These are phyloP conservation scores for Cardiospermum halicacabum DNA, from an alignment of 345 rosid genomes.

Conservation along the genomic window DNA sequence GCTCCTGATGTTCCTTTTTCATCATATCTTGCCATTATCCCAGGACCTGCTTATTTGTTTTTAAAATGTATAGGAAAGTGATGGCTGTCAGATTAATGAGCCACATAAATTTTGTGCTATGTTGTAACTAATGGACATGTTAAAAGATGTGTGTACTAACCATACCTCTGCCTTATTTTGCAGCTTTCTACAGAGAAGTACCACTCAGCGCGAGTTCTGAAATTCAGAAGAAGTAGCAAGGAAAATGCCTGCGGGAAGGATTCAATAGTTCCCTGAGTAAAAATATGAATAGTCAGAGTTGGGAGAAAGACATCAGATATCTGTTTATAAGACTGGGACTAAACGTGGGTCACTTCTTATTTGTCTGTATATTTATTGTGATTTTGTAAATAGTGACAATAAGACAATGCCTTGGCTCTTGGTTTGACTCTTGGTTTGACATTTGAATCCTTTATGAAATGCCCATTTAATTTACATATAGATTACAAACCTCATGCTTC, in stretches of 20 bases:
- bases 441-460: not conserved
- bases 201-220: not conserved
- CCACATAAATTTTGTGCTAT: not conserved
- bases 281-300: not conserved
- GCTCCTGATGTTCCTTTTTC: not conserved
- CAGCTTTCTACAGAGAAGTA: constrained; percentile 5
- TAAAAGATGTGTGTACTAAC: not conserved
- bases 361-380: constrained; percentile 14
- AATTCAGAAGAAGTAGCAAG: not conserved
- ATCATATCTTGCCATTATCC: not conserved
- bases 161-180: not conserved
- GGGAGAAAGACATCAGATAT: not conserved
- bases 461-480: not conserved
- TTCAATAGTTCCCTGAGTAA: not conserved
- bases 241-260: not conserved
- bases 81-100: not conserved
- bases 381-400: constrained; percentile 6
- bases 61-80: not conserved
- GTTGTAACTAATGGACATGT: too few species aligned
- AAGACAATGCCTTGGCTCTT: not conserved
- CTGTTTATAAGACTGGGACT: not conserved
- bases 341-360: not conserved
- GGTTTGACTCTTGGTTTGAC: not conserved
- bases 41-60: not conserved
- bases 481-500: not conserved